These are phyloP conservation scores for Solanum pimpinellifolium DNA, from an alignment of 257 asterid genomes.

Conservation along the genomic window DNA sequence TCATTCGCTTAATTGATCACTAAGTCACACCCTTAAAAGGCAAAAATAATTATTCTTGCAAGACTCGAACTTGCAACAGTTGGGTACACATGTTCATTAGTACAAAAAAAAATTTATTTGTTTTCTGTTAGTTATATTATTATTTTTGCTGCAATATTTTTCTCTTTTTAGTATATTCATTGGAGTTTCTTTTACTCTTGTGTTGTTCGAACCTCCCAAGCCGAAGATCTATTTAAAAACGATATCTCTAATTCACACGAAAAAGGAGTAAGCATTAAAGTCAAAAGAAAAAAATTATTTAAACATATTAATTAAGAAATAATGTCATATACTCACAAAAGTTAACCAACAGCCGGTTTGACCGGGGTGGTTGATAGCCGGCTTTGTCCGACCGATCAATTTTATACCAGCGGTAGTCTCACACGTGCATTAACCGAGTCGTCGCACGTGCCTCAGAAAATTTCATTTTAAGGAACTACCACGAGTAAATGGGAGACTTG, in stretches of 20 bases:
- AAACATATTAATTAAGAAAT: background rate
- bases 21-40: too few species aligned
- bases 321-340: background rate
- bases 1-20: background rate
- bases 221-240: background rate
- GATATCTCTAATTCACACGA: fast-evolving
- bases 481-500: background rate
- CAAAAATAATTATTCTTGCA: too few species aligned
- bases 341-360: background rate
- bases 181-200: background rate
- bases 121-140: background rate
- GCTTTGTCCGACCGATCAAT: background rate
- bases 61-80: background rate
- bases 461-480: background rate
- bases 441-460: background rate
- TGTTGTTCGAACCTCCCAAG: fast-evolving
- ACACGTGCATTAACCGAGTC: background rate
- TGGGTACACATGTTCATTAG: background rate
- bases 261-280: background rate
- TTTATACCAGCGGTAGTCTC: background rate
- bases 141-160: background rate
- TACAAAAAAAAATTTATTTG: background rate
- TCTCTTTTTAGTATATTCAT: background rate
- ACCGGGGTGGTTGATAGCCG: background rate
- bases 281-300: background rate